phyloP scores from a whole-genome alignment of 306 rosid genomes.

The Oxytropis ochrocephala region DNA sequence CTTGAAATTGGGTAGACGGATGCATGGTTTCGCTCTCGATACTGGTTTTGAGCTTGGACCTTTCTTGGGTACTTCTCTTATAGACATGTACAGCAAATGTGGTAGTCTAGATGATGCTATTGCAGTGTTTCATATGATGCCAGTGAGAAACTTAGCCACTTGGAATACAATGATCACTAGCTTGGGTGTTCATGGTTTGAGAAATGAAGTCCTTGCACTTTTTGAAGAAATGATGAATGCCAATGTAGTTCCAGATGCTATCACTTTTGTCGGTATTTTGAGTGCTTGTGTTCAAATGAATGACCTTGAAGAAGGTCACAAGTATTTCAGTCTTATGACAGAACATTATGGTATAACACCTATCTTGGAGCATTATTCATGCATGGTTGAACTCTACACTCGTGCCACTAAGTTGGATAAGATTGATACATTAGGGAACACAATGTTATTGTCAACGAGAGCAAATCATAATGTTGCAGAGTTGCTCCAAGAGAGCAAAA shows the following conservation, averaged over 20 bases:
- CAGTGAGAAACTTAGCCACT: constrained; percentile 47
- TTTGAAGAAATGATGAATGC: constrained; percentile 43
- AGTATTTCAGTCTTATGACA: constrained; percentile 42
- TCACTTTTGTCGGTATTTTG: constrained; percentile 39
- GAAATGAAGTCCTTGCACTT: constrained; percentile 39
- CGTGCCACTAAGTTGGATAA: constrained; percentile 26
- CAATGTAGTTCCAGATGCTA: constrained; percentile 28
- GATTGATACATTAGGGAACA: not conserved
- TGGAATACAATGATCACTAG: constrained; percentile 74
- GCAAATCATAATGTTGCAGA: constrained; percentile 27
- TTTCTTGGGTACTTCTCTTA: constrained; percentile 56
- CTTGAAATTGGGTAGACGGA: constrained; percentile 45
- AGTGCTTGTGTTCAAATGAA: constrained; percentile 29
- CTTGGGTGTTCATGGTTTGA: constrained; percentile 67
- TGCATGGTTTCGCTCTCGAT: constrained; percentile 46
- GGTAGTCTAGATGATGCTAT: constrained; percentile 50
- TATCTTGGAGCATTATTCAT: constrained; percentile 42
- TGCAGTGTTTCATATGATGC: constrained; percentile 42
- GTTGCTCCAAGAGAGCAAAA: constrained; percentile 21
- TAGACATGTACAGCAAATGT: constrained; percentile 74
- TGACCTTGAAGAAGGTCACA: constrained; percentile 22
- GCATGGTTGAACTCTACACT: constrained; percentile 48
- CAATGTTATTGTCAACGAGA: constrained; percentile 4
- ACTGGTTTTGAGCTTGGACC: constrained; percentile 42
- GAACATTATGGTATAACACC: constrained; percentile 46